phyloP scores from a whole-genome alignment of 148 eudicot genomes.

The Arbutus unedo region DNA sequence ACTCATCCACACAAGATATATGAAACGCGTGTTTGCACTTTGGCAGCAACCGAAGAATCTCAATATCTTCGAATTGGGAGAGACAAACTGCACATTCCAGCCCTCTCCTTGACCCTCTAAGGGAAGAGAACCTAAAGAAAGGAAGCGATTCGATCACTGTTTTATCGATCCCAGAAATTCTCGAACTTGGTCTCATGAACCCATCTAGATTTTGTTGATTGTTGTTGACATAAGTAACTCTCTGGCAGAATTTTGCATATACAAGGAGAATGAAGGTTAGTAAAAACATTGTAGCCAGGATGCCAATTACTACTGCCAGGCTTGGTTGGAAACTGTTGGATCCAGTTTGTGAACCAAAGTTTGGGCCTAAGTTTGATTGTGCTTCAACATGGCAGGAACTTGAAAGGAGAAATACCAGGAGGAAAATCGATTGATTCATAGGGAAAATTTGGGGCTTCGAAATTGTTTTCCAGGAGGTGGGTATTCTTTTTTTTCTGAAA shows the following conservation, averaged over 20 bases:
- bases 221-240: background rate
- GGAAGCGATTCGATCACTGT: conserved; percentile 61
- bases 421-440: conserved; percentile 14
- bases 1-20: conserved; percentile 58
- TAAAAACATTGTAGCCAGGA: conserved; percentile 50
- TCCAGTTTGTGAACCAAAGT: conserved; percentile 5
- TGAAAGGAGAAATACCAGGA: conserved; percentile 1
- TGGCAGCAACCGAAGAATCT: conserved; percentile 38
- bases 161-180: conserved; percentile 56
- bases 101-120: conserved; percentile 58
- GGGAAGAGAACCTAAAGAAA: conserved; percentile 56
- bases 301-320: conserved; percentile 54
- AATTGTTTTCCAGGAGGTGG: background rate
- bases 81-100: conserved; percentile 75
- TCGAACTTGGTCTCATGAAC: conserved; percentile 25
- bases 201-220: conserved; percentile 17
- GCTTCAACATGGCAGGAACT: conserved; percentile 25
- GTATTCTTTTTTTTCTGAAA: background rate
- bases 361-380: conserved; percentile 14
- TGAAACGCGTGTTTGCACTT: conserved; percentile 45
- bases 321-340: conserved; percentile 55
- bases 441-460: background rate
- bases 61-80: conserved; percentile 56
- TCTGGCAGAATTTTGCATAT: conserved; percentile 51
- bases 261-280: conserved; percentile 48